These are phyloP conservation scores for Biscogniauxia marginata DNA, from an alignment of 2,329 filamentous ascomycete genomes.

Conservation along the genomic window DNA sequence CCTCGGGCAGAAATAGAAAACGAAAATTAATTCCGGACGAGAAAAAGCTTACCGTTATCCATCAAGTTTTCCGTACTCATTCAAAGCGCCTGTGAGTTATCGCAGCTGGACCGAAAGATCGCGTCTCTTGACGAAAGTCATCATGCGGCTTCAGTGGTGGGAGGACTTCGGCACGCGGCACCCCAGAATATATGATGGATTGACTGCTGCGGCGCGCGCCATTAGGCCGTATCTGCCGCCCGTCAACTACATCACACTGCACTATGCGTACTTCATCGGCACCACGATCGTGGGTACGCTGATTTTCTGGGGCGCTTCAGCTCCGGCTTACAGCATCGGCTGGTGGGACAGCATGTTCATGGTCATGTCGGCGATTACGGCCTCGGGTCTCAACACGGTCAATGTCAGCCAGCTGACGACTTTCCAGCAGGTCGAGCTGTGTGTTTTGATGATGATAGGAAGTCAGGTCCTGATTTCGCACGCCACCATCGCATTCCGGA, in stretches of 20 bases:
- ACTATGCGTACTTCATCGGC: constrained; percentile 65
- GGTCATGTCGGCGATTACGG: constrained; percentile 64
- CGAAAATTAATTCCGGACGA: background rate
- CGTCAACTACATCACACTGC: constrained; percentile 62
- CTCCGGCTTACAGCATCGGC: constrained; percentile 48
- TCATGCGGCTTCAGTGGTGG: constrained; percentile 19
- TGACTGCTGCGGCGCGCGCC: constrained; percentile 5
- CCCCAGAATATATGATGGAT: constrained; percentile 11
- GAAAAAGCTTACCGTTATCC: background rate
- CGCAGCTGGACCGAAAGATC: constrained; percentile 3
- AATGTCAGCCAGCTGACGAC: constrained; percentile 63
- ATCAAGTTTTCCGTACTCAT: constrained; percentile 1
- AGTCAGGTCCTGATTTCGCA: constrained; percentile 66
- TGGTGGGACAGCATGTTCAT: constrained; percentile 68
- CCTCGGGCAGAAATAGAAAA: background rate
- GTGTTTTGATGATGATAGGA: constrained; percentile 63
- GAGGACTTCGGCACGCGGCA: constrained; percentile 18
- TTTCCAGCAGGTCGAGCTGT: constrained; percentile 67
- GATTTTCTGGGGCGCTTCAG: constrained; percentile 60
- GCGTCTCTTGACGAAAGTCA: constrained; percentile 4
- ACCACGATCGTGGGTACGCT: constrained; percentile 54
- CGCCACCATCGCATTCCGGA: constrained; percentile 60
- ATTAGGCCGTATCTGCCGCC: constrained; percentile 36
- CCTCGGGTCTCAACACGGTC: constrained; percentile 66
- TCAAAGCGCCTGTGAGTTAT: constrained; percentile 1